Evolutionary conservation across 2,329 filamentous ascomycete genomes (phyloP).

Genomic region (Stemphylium vesicarium): DNA sequence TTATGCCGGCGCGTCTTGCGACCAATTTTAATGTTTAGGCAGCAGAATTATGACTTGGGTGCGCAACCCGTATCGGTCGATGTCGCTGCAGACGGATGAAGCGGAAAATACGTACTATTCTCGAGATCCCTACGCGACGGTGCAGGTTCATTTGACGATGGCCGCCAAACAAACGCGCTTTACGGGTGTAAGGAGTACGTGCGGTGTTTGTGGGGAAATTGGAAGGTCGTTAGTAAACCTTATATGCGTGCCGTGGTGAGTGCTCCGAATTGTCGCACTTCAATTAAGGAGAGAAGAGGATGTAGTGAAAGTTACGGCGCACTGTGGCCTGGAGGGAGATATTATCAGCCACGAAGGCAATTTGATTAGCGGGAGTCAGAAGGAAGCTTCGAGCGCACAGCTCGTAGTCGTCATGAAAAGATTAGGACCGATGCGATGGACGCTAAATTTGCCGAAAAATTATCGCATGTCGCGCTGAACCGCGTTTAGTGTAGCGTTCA

Average conservation of each 20-base stretch:
- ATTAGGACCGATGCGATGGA: slow-evolving; percentile 12
- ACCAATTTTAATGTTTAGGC: slow-evolving; percentile 22
- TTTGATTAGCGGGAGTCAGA: slow-evolving; percentile 34
- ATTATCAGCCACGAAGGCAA: slow-evolving; percentile 32
- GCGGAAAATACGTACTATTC: slow-evolving; percentile 63
- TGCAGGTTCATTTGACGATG: slow-evolving; percentile 99
- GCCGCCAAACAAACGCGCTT: slow-evolving; percentile 90
- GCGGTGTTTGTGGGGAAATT: slow-evolving; percentile 20
- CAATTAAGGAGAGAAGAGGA: slow-evolving; percentile 12
- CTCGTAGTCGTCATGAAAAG: slow-evolving; percentile 35
- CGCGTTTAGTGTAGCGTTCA: slow-evolving; percentile 2
- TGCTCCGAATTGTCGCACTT: slow-evolving; percentile 18
- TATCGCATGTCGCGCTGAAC: slow-evolving; percentile 18
- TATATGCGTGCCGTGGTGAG: slow-evolving; percentile 17
- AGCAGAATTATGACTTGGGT: slow-evolving; percentile 25
- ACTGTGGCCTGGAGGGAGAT: slow-evolving; percentile 37
- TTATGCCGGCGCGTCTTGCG: slow-evolving; percentile 8
- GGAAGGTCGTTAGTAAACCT: slow-evolving; percentile 21
- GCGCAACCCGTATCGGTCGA: slow-evolving; percentile 9
- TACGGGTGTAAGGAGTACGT: slow-evolving; percentile 37
- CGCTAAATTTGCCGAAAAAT: slow-evolving; percentile 28
- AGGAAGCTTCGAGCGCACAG: slow-evolving; percentile 35
- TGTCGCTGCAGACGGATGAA: slow-evolving; percentile 6
- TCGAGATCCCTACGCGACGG: slow-evolving; percentile 62
- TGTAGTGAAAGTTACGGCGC: slow-evolving; percentile 23